phyloP scores from a whole-genome alignment of 148 eudicot genomes.

The Silene conica region DNA sequence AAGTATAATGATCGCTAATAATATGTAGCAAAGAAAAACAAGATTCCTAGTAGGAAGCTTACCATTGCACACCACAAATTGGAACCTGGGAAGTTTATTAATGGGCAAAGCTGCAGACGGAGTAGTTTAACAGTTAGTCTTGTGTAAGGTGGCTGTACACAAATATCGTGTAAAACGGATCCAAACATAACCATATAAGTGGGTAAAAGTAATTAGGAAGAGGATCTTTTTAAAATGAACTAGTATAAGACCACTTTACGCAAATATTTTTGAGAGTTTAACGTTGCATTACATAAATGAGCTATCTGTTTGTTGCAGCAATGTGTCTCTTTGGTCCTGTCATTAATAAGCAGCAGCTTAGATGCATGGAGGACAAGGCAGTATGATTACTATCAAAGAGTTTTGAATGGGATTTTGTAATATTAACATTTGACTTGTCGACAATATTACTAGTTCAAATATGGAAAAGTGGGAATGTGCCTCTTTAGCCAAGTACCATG shows the following conservation, averaged over 20 bases:
- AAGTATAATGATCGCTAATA: background rate
- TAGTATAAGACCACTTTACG: no score
- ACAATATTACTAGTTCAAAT: conserved; percentile 4
- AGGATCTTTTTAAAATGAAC: no score
- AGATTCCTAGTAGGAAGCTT: no score
- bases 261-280: background rate
- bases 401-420: conserved; percentile 90
- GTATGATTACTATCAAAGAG: conserved; percentile 93
- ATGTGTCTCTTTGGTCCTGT: conserved; percentile 98
- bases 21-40: no score
- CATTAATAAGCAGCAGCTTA: conserved; percentile 94
- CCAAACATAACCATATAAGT: no score
- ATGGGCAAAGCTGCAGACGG: no score
- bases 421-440: conserved; percentile 19
- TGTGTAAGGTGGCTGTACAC: no score
- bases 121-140: no score
- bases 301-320: conserved; percentile 53
- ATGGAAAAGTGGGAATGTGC: conserved; percentile 10
- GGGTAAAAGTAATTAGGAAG: no score
- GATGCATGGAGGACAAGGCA: conserved; percentile 99
- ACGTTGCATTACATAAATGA: background rate
- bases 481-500: conserved; percentile 8
- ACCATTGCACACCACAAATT: no score
- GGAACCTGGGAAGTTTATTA: no score
- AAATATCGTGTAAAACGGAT: no score